These are phyloP conservation scores for Gymnopilus junonius DNA, from an alignment of 768 basidiomycete genomes.

Conservation along the genomic window DNA sequence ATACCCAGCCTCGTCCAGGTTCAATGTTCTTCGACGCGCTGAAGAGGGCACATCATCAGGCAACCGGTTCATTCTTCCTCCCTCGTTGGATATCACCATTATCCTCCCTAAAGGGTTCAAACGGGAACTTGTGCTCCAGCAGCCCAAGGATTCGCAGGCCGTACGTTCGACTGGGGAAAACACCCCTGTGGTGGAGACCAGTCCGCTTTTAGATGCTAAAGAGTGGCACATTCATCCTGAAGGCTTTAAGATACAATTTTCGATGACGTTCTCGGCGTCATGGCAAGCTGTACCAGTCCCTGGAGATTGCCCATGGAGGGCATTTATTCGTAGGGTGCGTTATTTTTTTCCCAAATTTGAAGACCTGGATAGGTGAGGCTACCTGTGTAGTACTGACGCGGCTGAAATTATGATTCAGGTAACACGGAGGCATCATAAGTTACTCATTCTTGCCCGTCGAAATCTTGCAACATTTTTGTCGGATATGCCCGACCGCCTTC, in stretches of 20 bases:
- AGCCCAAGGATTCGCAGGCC: neutral
- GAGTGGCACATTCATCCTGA: constrained; percentile 31
- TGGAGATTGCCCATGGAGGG: constrained; percentile 56
- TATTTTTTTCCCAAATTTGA: neutral
- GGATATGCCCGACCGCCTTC: constrained; percentile 65
- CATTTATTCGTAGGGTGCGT: constrained; percentile 60
- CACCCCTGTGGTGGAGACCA: constrained; percentile 1
- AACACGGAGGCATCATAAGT: constrained; percentile 43
- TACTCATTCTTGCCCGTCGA: constrained; percentile 66
- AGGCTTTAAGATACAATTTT: constrained; percentile 30
- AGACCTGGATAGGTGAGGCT: neutral
- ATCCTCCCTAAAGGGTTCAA: constrained; percentile 22
- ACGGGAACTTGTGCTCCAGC: constrained; percentile 20
- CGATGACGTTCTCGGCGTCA: constrained; percentile 36
- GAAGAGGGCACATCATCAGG: neutral
- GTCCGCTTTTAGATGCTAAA: constrained; percentile 5
- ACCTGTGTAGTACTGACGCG: neutral
- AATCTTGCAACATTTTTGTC: constrained; percentile 58
- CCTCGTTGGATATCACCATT: constrained; percentile 20
- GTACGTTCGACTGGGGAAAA: neutral
- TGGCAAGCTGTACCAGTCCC: constrained; percentile 50
- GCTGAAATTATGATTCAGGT: constrained; percentile 46
- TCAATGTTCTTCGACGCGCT: constrained; percentile 2
- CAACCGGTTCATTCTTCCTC: constrained; percentile 19
- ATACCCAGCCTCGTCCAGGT: constrained; percentile 16